Evolutionary conservation across 2,329 filamentous ascomycete genomes (phyloP), one percentile per base, ranked within the genome.

Genomic region (Botrytis cinerea): DNA sequence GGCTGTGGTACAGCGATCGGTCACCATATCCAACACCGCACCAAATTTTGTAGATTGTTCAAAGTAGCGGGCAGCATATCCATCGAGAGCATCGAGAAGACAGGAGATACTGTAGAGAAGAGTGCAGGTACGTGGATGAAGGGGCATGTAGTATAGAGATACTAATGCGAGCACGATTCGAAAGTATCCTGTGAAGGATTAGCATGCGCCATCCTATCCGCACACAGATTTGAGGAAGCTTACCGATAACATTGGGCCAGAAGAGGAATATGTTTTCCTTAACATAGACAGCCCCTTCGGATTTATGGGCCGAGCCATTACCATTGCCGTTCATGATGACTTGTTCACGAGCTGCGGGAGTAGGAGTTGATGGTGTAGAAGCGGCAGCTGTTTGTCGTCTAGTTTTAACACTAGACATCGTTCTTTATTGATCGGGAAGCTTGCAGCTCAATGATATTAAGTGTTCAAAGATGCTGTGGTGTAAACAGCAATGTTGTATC

Each of bases 1-100:
- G 3, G 95, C 91, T 4, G 96, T 99, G 45, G 95, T 98, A 86
- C 96, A 98, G 75, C 96, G 92, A 84, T 99, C 96, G 28, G 96
- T 99, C 75, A 99, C 95, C 96, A 99, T 99, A 85, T 99, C 96
- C 76, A 99, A 88, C 48, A 99, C 95, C 46, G 95, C 96, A 76
- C 96, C 96, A 82, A 99, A 99, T 77, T 93, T 93, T 72, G 96
- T 98, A 54, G 93, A 95, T 83, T 99, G 96, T 80, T 97, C 90
- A 82, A 95, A 91, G 79, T 89, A 86, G 66, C 93, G 91, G 73
- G 96, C 96, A n/a, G 95, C 95, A 79, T 95, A 92, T 79, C 96
- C 96, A 82, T 99, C 96, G 76, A 98, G 89, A 63, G 95, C 96
- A 82, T 99, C 96, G 77, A 99, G 92, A 62, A 98, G 89, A 82